Evolutionary conservation across 441 rosid genomes (phyloP).

Genomic region (Codiaeum variegatum): DNA sequence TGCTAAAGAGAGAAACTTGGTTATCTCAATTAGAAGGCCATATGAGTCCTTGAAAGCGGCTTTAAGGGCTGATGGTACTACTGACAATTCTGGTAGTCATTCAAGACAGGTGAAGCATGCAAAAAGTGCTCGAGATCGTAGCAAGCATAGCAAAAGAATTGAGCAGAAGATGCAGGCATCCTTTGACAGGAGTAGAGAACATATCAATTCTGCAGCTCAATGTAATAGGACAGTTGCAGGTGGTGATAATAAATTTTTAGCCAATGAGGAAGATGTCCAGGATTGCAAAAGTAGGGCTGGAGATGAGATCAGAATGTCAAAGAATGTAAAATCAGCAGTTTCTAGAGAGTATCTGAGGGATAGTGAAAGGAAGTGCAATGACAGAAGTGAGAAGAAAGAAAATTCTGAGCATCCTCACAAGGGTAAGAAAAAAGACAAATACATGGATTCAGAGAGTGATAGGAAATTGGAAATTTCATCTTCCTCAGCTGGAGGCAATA

Average conservation of each 20-base stretch:
- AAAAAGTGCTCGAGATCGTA: slow-evolving; percentile 24
- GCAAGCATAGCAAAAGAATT: slow-evolving; percentile 29
- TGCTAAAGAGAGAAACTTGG: slow-evolving; percentile 71
- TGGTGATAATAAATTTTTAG: slow-evolving; percentile 24
- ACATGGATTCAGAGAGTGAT: slow-evolving; percentile 21
- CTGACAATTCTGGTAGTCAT: slow-evolving; percentile 28
- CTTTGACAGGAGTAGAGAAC: slow-evolving; percentile 27
- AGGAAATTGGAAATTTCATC: slow-evolving; percentile 28
- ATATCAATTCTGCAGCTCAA: slow-evolving; percentile 16
- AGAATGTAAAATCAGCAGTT: slow-evolving; percentile 24
- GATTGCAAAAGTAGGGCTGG: slow-evolving; percentile 34
- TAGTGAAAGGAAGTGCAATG: slow-evolving; percentile 32
- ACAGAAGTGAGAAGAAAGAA: slow-evolving; percentile 30
- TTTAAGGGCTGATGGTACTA: slow-evolving; percentile 22
- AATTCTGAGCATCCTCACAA: slow-evolving; percentile 21
- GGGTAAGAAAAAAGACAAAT: slow-evolving; percentile 26
- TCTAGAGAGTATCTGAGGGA: slow-evolving; percentile 18
- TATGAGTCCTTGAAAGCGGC: slow-evolving; percentile 42
- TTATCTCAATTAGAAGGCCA: slow-evolving; percentile 58
- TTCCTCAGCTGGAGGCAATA: slow-evolving; percentile 33
- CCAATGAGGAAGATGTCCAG: slow-evolving; percentile 28
- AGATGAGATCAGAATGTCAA: slow-evolving; percentile 29
- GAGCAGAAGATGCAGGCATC: slow-evolving; percentile 29
- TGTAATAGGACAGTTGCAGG: slow-evolving; percentile 22
- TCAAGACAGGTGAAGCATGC: slow-evolving; percentile 26